Evolutionary conservation across 1,139 yeast species (phyloP).

Genomic region (Yarrowia galli): DNA sequence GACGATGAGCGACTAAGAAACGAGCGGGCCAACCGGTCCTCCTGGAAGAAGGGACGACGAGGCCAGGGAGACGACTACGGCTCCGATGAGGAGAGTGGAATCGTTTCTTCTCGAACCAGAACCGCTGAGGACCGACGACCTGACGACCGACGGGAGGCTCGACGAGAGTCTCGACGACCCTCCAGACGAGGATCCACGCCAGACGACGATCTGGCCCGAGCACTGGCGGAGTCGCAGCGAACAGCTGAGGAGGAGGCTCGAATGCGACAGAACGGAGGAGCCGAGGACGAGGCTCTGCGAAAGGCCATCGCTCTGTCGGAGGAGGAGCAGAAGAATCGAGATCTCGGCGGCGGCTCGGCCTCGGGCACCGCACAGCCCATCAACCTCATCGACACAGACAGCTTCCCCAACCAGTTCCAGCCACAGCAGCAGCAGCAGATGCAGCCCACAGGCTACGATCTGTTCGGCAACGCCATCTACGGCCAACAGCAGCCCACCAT

Average conservation of each 20-base stretch:
- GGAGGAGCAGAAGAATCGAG: conserved; percentile 74
- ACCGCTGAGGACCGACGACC: conserved; percentile 11
- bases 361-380: conserved; percentile 40
- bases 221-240: conserved; percentile 78
- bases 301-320: conserved; percentile 83
- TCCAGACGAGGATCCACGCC: conserved; percentile 41
- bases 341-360: conserved; percentile 48
- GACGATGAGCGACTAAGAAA: conserved; percentile 84
- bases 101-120: conserved; percentile 27
- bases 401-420: conserved; percentile 39
- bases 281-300: conserved; percentile 73
- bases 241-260: conserved; percentile 89
- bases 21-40: conserved; percentile 58
- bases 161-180: conserved; percentile 39
- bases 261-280: conserved; percentile 56
- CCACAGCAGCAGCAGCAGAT: conserved; percentile 40
- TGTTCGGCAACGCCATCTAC: conserved; percentile 80
- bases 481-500: conserved; percentile 54
- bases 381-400: conserved; percentile 35
- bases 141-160: conserved; percentile 2
- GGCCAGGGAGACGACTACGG: conserved; percentile 26
- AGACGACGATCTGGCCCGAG: conserved; percentile 77
- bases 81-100: conserved; percentile 22
- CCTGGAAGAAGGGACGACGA: conserved; percentile 37
- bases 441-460: conserved; percentile 53